phyloP scores from a whole-genome alignment of 129 eudicot species.

The Silybum marianum region DNA sequence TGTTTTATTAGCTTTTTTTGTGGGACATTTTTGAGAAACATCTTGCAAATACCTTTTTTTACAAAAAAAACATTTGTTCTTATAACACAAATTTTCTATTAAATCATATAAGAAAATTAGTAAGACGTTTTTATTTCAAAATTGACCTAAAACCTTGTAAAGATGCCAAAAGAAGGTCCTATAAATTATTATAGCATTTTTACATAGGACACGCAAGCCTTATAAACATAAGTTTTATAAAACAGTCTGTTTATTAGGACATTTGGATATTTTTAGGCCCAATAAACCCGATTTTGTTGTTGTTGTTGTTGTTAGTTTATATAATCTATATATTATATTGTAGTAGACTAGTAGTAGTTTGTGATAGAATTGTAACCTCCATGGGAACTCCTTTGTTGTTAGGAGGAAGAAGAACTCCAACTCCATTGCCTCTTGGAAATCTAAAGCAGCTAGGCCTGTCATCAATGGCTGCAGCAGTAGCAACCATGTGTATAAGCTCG shows the following conservation, averaged over 20 bases:
- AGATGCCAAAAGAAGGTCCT: not conserved
- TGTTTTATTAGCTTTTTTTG: not conserved
- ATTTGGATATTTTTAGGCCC: not conserved
- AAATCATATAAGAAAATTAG: not conserved
- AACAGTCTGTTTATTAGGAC: not conserved
- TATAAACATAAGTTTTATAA: not conserved
- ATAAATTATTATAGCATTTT: not conserved
- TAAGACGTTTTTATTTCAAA: not conserved
- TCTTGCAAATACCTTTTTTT: not conserved
- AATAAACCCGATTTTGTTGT: not conserved
- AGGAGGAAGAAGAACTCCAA: slow-evolving; percentile 63
- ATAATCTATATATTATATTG: too few relatives aligned
- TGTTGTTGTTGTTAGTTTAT: too few relatives aligned
- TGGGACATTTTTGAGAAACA: not conserved
- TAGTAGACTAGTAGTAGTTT: too few relatives aligned
- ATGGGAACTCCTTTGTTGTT: slow-evolving; percentile 73
- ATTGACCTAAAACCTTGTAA: not conserved
- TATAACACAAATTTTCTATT: too few relatives aligned
- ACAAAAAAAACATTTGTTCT: not conserved
- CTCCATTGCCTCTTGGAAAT: slow-evolving; percentile 83
- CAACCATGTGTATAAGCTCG: slow-evolving; percentile 83
- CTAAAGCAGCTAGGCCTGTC: slow-evolving; percentile 88
- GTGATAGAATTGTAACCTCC: slow-evolving; percentile 47
- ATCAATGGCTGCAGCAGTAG: slow-evolving; percentile 78
- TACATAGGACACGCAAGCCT: not conserved